Percentiles rank a stretch among this genome's conserved stretches.
These are phyloP conservation scores for Colletotrichum theobromicola DNA, from an alignment of 2,329 filamentous ascomycete genomes.

Conservation along the genomic window DNA sequence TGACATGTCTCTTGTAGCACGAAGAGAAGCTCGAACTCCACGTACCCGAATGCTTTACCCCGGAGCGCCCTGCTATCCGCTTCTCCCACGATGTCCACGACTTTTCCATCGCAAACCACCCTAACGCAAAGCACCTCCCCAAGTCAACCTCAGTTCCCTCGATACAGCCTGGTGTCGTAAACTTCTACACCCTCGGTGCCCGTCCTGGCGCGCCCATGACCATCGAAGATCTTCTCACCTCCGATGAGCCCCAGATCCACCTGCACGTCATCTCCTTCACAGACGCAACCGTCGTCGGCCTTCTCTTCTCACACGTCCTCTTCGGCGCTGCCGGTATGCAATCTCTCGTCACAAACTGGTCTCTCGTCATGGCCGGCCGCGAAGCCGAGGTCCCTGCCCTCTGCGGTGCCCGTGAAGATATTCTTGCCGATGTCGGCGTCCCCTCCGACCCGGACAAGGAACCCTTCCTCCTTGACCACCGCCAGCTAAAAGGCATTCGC, in stretches of 20 bases:
- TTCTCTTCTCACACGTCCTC: slow-evolving; percentile 52
- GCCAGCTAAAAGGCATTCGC: slow-evolving; percentile 29
- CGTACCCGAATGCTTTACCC: slow-evolving; percentile 33
- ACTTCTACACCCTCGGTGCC: slow-evolving; percentile 25
- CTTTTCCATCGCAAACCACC: slow-evolving; percentile 44
- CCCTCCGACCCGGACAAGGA: slow-evolving; percentile 28
- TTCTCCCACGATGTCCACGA: slow-evolving; percentile 42
- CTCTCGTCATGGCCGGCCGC: slow-evolving; percentile 44
- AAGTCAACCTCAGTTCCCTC: slow-evolving; percentile 24
- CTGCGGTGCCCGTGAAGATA: slow-evolving; percentile 38
- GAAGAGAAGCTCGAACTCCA: slow-evolving; percentile 35
- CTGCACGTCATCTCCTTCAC: slow-evolving; percentile 53
- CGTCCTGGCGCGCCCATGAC: slow-evolving; percentile 21
- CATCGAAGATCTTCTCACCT: slow-evolving; percentile 43
- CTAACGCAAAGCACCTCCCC: slow-evolving; percentile 42
- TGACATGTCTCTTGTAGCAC: background rate
- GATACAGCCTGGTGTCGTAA: slow-evolving; percentile 15
- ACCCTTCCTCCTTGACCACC: slow-evolving; percentile 27
- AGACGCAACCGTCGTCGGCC: slow-evolving; percentile 53
- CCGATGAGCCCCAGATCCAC: slow-evolving; percentile 49
- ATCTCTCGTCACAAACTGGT: slow-evolving; percentile 51
- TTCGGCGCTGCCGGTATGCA: slow-evolving; percentile 50
- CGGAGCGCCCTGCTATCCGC: slow-evolving; percentile 40
- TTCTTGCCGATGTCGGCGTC: slow-evolving; percentile 30
- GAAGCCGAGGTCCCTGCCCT: slow-evolving; percentile 44